Evolutionary conservation across 768 basidiomycete genomes (phyloP).

Genomic region (Phylloporus sp.): DNA sequence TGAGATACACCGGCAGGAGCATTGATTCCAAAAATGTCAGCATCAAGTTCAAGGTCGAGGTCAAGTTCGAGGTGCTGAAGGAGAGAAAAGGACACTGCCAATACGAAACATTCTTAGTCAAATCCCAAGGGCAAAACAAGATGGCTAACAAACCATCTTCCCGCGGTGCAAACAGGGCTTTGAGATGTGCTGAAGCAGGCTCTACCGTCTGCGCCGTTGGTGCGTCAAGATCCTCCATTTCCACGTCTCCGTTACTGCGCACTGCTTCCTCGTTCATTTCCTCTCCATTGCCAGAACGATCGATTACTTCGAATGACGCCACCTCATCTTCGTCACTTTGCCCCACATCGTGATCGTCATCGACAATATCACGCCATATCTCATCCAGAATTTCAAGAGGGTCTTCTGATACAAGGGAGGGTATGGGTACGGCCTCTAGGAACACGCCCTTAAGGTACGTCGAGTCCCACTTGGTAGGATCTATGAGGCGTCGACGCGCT

Average conservation of each 20-base stretch:
- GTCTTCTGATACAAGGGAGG: background rate
- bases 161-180: conserved; percentile 48
- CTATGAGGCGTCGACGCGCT: conserved; percentile 63
- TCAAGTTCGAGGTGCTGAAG: conserved; percentile 71
- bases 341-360: background rate
- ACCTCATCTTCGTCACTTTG: background rate
- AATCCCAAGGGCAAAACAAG: background rate
- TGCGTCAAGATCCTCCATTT: conserved; percentile 8
- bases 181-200: conserved; percentile 40
- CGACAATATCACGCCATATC: background rate
- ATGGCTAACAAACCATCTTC: conserved; percentile 37
- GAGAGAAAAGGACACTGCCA: conserved; percentile 66
- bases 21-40: conserved; percentile 37
- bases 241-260: conserved; percentile 7
- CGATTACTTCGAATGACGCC: background rate
- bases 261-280: background rate
- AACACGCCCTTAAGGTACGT: conserved; percentile 67
- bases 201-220: background rate
- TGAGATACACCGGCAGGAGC: conserved; percentile 12
- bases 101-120: background rate
- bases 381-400: background rate
- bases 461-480: conserved; percentile 69
- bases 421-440: conserved; percentile 39
- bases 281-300: background rate
- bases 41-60: conserved; percentile 67